Evolutionary conservation across 2,329 filamentous ascomycete genomes (phyloP).

Genomic region (Colletotrichum somersetense): DNA sequence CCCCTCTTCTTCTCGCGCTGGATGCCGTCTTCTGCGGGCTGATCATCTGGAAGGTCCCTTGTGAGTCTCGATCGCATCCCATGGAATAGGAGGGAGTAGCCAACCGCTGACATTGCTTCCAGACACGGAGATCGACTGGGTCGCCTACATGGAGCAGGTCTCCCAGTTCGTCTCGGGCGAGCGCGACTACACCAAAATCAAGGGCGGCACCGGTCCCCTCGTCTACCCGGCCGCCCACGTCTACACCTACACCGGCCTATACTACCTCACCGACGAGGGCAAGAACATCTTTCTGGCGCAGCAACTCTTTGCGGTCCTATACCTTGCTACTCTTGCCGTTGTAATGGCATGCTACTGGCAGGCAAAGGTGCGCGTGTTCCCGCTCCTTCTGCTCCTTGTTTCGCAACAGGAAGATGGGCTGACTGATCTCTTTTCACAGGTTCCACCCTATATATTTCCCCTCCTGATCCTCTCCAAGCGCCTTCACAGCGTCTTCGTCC

Average conservation of each 20-base stretch:
- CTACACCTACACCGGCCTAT: slow-evolving; percentile 87
- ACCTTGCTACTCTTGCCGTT: slow-evolving; percentile 79
- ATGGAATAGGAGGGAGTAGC: neutral
- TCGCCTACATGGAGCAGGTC: slow-evolving; percentile 96
- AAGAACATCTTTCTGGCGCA: slow-evolving; percentile 85
- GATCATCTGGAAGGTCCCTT: slow-evolving; percentile 85
- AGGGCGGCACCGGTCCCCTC: slow-evolving; percentile 89
- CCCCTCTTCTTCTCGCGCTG: slow-evolving; percentile 73
- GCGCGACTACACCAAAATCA: slow-evolving; percentile 87
- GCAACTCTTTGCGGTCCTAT: slow-evolving; percentile 82
- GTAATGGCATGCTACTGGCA: slow-evolving; percentile 86
- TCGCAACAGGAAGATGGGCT: slow-evolving; percentile 20
- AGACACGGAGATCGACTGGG: slow-evolving; percentile 99
- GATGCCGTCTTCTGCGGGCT: slow-evolving; percentile 80
- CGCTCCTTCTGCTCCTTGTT: slow-evolving; percentile 12
- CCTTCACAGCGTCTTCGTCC: slow-evolving; percentile 91
- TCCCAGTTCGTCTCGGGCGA: slow-evolving; percentile 84
- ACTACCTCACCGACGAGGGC: slow-evolving; percentile 82
- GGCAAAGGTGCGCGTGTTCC: slow-evolving; percentile 69
- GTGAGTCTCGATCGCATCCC: slow-evolving; percentile 62
- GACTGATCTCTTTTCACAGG: slow-evolving; percentile 57
- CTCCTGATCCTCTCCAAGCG: slow-evolving; percentile 91
- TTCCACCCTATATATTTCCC: slow-evolving; percentile 88
- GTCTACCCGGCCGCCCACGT: slow-evolving; percentile 97
- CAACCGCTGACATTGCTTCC: slow-evolving; percentile 25